phyloP scores from a whole-genome alignment of 140 eudicot genomes.

The Cichorium intybus region DNA sequence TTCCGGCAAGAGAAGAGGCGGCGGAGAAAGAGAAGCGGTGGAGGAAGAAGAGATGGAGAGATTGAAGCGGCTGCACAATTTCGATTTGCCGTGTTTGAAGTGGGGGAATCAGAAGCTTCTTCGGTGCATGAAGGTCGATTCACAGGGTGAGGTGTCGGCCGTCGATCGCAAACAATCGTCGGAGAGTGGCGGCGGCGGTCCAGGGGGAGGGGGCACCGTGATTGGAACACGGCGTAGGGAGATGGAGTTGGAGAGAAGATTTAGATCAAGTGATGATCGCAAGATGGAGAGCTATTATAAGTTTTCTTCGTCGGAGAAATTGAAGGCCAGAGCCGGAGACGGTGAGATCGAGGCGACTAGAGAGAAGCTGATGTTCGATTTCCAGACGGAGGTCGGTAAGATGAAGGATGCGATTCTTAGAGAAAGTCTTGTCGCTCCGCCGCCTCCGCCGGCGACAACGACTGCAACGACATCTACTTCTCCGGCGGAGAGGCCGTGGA shows the following conservation, averaged over 20 bases:
- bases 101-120: conserved; percentile 50
- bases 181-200: conserved; percentile 25
- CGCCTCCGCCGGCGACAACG: conserved; percentile 23
- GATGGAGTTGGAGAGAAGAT: conserved; percentile 29
- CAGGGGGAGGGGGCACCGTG: background rate
- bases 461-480: conserved; percentile 15
- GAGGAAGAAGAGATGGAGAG: conserved; percentile 39
- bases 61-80: conserved; percentile 49
- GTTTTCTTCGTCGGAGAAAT: conserved; percentile 34
- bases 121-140: conserved; percentile 47
- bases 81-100: conserved; percentile 40
- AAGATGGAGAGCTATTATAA: conserved; percentile 20
- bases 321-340: conserved; percentile 32
- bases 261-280: conserved; percentile 32
- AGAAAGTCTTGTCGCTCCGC: conserved; percentile 31
- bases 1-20: conserved; percentile 27
- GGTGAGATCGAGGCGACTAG: conserved; percentile 75
- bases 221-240: conserved; percentile 30
- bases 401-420: conserved; percentile 62
- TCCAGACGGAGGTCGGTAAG: conserved; percentile 63
- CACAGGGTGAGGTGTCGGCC: conserved; percentile 28
- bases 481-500: conserved; percentile 61
- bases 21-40: conserved; percentile 15
- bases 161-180: conserved; percentile 29
- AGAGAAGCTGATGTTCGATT: conserved; percentile 73